phyloP scores from a whole-genome alignment of 1,139 yeast genomes.

The Ashbya aceris region DNA sequence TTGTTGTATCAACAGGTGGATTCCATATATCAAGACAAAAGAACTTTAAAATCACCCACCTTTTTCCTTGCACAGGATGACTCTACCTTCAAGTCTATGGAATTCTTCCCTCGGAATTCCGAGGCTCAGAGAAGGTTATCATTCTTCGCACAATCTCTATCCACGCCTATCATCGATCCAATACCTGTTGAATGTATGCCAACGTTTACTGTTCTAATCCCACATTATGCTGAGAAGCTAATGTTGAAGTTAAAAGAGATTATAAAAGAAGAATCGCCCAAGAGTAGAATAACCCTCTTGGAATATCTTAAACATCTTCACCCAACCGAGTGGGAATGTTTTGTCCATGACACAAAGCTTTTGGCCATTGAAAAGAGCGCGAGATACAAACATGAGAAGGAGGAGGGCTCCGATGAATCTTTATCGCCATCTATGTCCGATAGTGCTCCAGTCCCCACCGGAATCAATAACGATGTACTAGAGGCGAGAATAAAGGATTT shows the following conservation, averaged over 20 bases:
- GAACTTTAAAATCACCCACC: slow-evolving; percentile 47
- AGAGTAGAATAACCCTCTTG: slow-evolving; percentile 55
- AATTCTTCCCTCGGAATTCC: slow-evolving; percentile 49
- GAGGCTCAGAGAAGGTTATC: slow-evolving; percentile 79
- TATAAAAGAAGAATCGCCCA: slow-evolving; percentile 48
- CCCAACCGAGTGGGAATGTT: slow-evolving; percentile 67
- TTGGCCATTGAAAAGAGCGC: slow-evolving; percentile 29
- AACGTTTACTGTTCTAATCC: slow-evolving; percentile 71
- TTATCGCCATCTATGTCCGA: slow-evolving; percentile 1
- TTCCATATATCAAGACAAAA: slow-evolving; percentile 31
- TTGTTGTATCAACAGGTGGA: slow-evolving; percentile 47
- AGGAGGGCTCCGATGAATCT: slow-evolving; percentile 10
- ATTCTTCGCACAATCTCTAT: slow-evolving; percentile 78
- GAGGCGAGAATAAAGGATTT: slow-evolving; percentile 43
- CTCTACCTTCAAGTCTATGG: slow-evolving; percentile 56
- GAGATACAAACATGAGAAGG: slow-evolving; percentile 12
- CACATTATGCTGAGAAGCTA: slow-evolving; percentile 76
- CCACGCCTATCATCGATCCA: slow-evolving; percentile 71
- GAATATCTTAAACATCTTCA: slow-evolving; percentile 67
- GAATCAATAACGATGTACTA: slow-evolving; percentile 11
- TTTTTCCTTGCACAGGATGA: slow-evolving; percentile 76
- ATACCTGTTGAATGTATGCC: slow-evolving; percentile 70
- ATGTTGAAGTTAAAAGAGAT: slow-evolving; percentile 56
- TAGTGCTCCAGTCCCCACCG: slow-evolving; percentile 12
- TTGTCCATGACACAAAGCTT: slow-evolving; percentile 55